phyloP scores from a whole-genome alignment of 257 asterid species.

The Linderniella brevidens region DNA sequence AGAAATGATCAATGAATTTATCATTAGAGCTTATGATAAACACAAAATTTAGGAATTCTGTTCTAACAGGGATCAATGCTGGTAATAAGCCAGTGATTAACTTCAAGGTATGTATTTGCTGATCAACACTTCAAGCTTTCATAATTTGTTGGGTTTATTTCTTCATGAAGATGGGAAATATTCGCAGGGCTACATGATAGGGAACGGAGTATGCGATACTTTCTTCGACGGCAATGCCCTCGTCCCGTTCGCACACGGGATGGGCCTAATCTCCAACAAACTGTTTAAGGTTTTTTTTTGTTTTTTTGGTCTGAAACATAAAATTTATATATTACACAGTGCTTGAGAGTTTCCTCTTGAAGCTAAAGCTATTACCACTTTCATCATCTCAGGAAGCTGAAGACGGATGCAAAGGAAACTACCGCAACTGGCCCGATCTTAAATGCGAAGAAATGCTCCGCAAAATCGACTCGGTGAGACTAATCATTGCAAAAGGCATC shows the following conservation, averaged over 20 bases:
- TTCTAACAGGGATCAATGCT: constrained; percentile 47
- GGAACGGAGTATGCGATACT: constrained; percentile 79
- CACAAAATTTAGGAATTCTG: not conserved
- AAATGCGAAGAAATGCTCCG: constrained; percentile 39
- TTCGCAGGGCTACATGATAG: constrained; percentile 93
- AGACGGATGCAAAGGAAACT: constrained; percentile 50
- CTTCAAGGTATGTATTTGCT: constrained; percentile 35
- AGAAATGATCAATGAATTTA: constrained; percentile 11
- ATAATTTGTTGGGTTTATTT: not conserved
- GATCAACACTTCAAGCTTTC: not conserved
- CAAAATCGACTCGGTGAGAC: constrained; percentile 40
- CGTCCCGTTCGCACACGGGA: constrained; percentile 85
- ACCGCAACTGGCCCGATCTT: constrained; percentile 23
- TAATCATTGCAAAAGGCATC: too few relatives aligned
- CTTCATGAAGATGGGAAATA: constrained; percentile 8
- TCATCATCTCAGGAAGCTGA: constrained; percentile 34
- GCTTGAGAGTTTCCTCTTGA: too few relatives aligned
- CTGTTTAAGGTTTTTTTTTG: constrained; percentile 40
- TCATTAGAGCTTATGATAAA: constrained; percentile 4
- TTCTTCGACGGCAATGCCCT: constrained; percentile 76
- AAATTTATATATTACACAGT: too few relatives aligned
- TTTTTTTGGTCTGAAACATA: not conserved
- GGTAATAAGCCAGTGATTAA: constrained; percentile 54
- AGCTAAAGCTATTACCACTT: too few relatives aligned
- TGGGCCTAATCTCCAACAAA: constrained; percentile 91